phyloP scores from a whole-genome alignment of 768 basidiomycete species.

The Tulasnella sp. region DNA sequence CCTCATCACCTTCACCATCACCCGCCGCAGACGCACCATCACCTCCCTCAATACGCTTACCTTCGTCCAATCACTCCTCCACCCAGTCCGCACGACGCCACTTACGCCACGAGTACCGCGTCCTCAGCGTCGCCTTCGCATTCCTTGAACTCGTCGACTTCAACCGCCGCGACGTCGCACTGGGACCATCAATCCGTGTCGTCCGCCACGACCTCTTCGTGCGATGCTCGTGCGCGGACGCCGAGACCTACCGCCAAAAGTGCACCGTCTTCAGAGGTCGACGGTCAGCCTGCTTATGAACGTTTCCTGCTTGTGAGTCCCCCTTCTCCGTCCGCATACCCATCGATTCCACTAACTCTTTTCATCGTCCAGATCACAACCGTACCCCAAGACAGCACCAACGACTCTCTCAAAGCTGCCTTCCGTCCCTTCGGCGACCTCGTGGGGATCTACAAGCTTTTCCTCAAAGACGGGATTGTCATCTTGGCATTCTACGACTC shows the following conservation, averaged over 20 bases:
- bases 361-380: conserved; percentile 12
- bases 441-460: conserved; percentile 46
- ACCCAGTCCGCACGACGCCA: neutral
- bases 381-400: conserved; percentile 13
- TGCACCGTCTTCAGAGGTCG: neutral
- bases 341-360: neutral
- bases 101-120: neutral
- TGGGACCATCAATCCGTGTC: neutral
- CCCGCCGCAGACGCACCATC: neutral
- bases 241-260: neutral
- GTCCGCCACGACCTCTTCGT: neutral
- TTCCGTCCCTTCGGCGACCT: conserved; percentile 26
- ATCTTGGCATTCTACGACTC: conserved; percentile 11
- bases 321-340: neutral
- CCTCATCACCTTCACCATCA: neutral
- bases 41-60: neutral
- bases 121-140: neutral
- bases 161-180: neutral
- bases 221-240: neutral
- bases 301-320: conserved; percentile 3
- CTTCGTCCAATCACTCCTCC: neutral
- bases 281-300: neutral
- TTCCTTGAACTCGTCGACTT: neutral
- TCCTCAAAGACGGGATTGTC: conserved; percentile 41
- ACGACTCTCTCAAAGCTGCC: conserved; percentile 14